These are phyloP conservation scores for Xylariales sp. DNA, from an alignment of 2,329 filamentous ascomycete genomes.

Conservation along the genomic window DNA sequence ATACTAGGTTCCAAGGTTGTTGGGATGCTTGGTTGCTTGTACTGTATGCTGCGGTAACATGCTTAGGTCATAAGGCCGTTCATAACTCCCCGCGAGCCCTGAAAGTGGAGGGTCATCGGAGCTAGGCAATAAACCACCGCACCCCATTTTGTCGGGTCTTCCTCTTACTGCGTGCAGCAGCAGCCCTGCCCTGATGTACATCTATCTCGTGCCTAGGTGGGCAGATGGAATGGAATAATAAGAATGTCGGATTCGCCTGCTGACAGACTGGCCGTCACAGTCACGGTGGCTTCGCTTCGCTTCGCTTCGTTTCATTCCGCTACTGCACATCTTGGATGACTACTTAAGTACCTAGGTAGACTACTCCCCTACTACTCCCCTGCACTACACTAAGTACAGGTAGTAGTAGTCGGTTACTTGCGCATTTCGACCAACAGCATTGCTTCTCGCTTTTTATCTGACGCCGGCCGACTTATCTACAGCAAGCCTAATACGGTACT, in stretches of 20 bases:
- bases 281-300: slow-evolving; percentile 33
- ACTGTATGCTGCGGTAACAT: slow-evolving; percentile 22
- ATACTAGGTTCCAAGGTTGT: neutral
- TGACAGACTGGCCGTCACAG: slow-evolving; percentile 38
- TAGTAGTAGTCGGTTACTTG: neutral
- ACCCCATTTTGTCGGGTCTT: slow-evolving; percentile 11
- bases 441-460: slow-evolving; percentile 10
- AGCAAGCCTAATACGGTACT: neutral
- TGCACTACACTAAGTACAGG: neutral
- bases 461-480: slow-evolving; percentile 1
- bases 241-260: slow-evolving; percentile 36
- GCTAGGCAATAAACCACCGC: slow-evolving; percentile 37
- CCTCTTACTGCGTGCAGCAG: too few species aligned
- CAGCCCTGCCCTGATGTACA: too few species aligned
- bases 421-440: slow-evolving; percentile 7
- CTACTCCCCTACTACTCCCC: too few species aligned
- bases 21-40: too few species aligned
- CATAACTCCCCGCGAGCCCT: slow-evolving; percentile 35
- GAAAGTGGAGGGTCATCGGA: slow-evolving; percentile 45
- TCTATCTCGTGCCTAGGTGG: neutral
- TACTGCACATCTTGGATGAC: slow-evolving; percentile 35
- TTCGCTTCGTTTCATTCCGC: slow-evolving; percentile 19
- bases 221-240: slow-evolving; percentile 11
- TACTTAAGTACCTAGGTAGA: slow-evolving; percentile 2
- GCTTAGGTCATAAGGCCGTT: slow-evolving; percentile 48